Evolutionary conservation across 148 eudicot genomes (phyloP), one percentile per base, ranked within the genome.

Genomic region (Nyssa sinensis): DNA sequence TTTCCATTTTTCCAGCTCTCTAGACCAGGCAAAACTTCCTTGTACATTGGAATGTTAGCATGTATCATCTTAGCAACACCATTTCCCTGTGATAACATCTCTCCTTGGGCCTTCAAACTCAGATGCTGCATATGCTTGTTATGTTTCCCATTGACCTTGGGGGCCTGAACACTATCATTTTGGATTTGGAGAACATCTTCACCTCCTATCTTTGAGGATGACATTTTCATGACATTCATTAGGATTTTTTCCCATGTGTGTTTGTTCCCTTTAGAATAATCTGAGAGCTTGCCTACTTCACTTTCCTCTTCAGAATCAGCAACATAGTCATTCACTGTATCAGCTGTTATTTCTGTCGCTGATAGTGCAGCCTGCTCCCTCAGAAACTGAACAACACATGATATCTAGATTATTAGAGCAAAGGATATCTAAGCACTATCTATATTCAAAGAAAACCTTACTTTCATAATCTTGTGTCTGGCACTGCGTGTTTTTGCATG

Each of bases 401-500:
- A 66, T 65, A 32, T 27, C 21, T 44, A 12, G 13, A 75, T 77
- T 70, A 79, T 19, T 59, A 81, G 28, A 59, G 59, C 53, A 33
- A 65, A 31, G 55, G 66, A 58, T 12, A 30, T 21, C n/a, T 62
- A 47, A 29, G 51, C 29, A 63, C n/a, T 7, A n/a, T 34, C 55
- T 35, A 53, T 21, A 4, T 16, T 55, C 16, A 34, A 2, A 37
- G 34, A 61, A 64, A 74, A 74, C 72, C 88, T 69, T 81, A 94
- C 98, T 78, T 86, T 88, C 93, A 88, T 92, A 73, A 94, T 94
- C 80, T 94, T 94, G 80, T 94, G 91, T 28, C 97, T 85, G 81
- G 98, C 97, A 83, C 98, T 90, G 41, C 96, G 97, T 67, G 98
- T 94, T 88, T 92, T 94, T 66, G 98, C 98, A 86, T 94, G 89